These are phyloP conservation scores for Taiwanofungus camphoratus DNA, from an alignment of 1,284 basidiomycete genomes.

Conservation along the genomic window DNA sequence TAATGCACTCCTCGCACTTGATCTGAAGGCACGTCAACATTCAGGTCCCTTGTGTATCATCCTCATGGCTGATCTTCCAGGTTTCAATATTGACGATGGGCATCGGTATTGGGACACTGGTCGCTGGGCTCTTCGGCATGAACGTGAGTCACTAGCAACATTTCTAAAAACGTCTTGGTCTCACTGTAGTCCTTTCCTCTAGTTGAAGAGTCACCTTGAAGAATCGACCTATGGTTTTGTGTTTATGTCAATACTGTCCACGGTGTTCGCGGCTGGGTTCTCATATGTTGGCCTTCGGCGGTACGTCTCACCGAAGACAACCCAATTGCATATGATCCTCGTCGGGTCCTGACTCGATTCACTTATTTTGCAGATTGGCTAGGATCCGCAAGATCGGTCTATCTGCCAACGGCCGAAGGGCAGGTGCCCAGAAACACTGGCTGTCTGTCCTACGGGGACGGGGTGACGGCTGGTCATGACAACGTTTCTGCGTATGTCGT, in stretches of 20 bases:
- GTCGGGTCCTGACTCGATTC: constrained; percentile 1
- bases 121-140: constrained; percentile 95
- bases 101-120: constrained; percentile 85
- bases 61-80: constrained; percentile 28
- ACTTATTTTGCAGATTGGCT: constrained; percentile 31
- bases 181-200: constrained; percentile 9
- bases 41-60: not conserved
- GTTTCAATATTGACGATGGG: constrained; percentile 95
- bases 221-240: constrained; percentile 64
- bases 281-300: constrained; percentile 57
- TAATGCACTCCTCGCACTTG: constrained; percentile 87
- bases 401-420: constrained; percentile 17
- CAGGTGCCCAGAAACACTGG: constrained; percentile 13
- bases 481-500: not conserved
- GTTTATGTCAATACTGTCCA: constrained; percentile 51
- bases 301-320: constrained; percentile 36
- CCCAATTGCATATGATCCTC: constrained; percentile 3
- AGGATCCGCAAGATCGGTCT: constrained; percentile 36
- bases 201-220: constrained; percentile 70
- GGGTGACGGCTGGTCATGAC: constrained; percentile 17
- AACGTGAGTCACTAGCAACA: constrained; percentile 56
- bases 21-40: constrained; percentile 63
- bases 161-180: constrained; percentile 3
- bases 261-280: constrained; percentile 48
- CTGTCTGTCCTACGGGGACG: constrained; percentile 19